Evolutionary conservation across 257 asterid species (phyloP).

Genomic region (Fraxinus excelsior): DNA sequence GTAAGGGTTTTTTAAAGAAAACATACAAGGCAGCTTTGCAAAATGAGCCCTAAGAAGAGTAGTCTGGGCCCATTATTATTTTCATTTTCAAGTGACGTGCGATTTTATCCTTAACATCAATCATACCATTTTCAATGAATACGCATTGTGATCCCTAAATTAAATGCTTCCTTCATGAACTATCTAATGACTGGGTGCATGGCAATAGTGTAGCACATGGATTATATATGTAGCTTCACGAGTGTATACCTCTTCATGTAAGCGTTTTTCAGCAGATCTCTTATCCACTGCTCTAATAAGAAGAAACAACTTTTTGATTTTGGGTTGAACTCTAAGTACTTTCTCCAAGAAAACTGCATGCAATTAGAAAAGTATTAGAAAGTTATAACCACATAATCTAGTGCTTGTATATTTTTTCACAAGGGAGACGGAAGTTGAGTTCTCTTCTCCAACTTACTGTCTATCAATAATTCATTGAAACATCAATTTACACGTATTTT

Average conservation of each 20-base stretch:
- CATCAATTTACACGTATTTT: too few species aligned
- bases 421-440: too few species aligned
- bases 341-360: conserved; percentile 23
- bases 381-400: neutral
- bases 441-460: too few species aligned
- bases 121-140: too few species aligned
- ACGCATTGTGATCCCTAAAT: neutral
- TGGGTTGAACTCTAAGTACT: conserved; percentile 27
- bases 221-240: too few species aligned
- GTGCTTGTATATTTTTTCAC: too few species aligned
- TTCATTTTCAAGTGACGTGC: neutral
- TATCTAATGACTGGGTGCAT: neutral
- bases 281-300: conserved; percentile 18
- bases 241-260: conserved; percentile 24
- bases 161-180: neutral
- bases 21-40: too few species aligned
- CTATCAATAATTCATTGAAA: too few species aligned
- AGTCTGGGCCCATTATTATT: too few species aligned
- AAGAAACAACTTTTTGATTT: conserved; percentile 22
- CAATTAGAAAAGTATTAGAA: neutral
- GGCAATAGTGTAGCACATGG: neutral
- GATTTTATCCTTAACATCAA: too few species aligned
- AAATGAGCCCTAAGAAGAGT: too few species aligned
- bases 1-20: too few species aligned
- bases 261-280: conserved; percentile 15